Percentiles rank a stretch among this genome's conserved stretches.
Conservation (phyloP, 306 rosid genomes). For the Glycyrrhiza uralensis region DNA sequence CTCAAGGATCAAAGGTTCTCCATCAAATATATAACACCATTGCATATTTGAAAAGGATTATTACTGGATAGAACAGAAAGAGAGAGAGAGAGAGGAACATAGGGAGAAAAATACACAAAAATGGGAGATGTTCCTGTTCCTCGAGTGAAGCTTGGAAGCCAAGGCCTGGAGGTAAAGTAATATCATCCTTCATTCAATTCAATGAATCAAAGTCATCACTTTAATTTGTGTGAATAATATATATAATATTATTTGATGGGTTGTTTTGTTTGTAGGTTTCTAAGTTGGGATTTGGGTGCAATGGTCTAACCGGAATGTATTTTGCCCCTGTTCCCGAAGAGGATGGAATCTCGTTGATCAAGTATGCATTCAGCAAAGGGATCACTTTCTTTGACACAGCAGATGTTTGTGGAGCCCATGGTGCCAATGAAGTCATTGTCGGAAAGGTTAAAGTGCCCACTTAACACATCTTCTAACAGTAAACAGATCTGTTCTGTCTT, state of each 20-base stretch:
- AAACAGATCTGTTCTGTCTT: too few relatives aligned
- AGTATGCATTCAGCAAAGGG: slow-evolving; percentile 61
- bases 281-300: slow-evolving; percentile 75
- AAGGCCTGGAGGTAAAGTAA: slow-evolving; percentile 16
- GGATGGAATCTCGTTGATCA: slow-evolving; percentile 55
- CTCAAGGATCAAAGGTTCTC: background rate
- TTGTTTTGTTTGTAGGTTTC: slow-evolving; percentile 51
- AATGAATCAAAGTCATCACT: background rate
- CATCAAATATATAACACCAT: background rate
- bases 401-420: slow-evolving; percentile 54
- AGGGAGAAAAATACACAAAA: background rate
- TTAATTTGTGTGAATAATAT: background rate
- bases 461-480: too few relatives aligned
- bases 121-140: slow-evolving; percentile 39
- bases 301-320: slow-evolving; percentile 56
- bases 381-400: slow-evolving; percentile 81
- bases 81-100: background rate
- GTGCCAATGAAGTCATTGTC: slow-evolving; percentile 56
- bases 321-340: slow-evolving; percentile 54
- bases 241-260: background rate
- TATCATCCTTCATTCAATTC: background rate
- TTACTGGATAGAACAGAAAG: background rate
- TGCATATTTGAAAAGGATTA: background rate
- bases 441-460: slow-evolving; percentile 53
- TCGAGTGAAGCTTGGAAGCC: slow-evolving; percentile 29